Percentiles rank a stretch among this genome's conserved stretches.
These are phyloP conservation scores for Penicillium italicum DNA, from an alignment of 2,329 filamentous ascomycete species.

Conservation along the genomic window DNA sequence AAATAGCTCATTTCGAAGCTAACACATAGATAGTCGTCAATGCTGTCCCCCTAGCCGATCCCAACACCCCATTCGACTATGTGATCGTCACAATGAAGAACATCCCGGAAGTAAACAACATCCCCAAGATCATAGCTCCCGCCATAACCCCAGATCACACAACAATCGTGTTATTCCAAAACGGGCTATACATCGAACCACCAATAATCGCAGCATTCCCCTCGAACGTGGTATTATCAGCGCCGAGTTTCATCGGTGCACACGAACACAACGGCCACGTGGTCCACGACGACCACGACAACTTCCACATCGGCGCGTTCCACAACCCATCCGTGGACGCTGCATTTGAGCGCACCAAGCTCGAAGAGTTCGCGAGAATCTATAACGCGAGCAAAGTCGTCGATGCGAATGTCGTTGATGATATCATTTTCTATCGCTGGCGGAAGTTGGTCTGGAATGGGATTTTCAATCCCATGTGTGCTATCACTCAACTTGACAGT, in stretches of 20 bases:
- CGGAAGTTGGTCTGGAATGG: conserved; percentile 50
- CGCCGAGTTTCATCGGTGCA: conserved; percentile 53
- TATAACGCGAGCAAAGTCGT: conserved; percentile 50
- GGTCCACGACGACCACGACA: conserved; percentile 53
- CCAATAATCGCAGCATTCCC: conserved; percentile 52
- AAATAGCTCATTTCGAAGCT: not conserved
- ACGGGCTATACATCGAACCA: conserved; percentile 61
- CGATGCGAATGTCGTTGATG: conserved; percentile 37
- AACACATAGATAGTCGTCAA: conserved; percentile 43
- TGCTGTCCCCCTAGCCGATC: conserved; percentile 43
- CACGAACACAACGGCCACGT: conserved; percentile 51
- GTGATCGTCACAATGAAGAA: conserved; percentile 61
- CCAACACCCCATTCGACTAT: conserved; percentile 48
- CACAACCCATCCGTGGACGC: conserved; percentile 23
- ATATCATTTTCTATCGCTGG: conserved; percentile 31
- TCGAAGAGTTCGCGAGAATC: conserved; percentile 44
- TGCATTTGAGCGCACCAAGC: not conserved
- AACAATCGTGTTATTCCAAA: conserved; percentile 57
- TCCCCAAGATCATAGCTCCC: conserved; percentile 30
- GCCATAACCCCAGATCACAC: conserved; percentile 53
- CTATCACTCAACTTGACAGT: conserved; percentile 52
- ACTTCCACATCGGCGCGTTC: conserved; percentile 52
- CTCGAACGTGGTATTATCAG: conserved; percentile 51
- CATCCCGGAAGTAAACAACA: conserved; percentile 48
- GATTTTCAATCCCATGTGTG: conserved; percentile 52